Base-by-base conservation (phyloP, 805 yeast genomes). In the Tetrapisispora iriomotensis region DNA sequence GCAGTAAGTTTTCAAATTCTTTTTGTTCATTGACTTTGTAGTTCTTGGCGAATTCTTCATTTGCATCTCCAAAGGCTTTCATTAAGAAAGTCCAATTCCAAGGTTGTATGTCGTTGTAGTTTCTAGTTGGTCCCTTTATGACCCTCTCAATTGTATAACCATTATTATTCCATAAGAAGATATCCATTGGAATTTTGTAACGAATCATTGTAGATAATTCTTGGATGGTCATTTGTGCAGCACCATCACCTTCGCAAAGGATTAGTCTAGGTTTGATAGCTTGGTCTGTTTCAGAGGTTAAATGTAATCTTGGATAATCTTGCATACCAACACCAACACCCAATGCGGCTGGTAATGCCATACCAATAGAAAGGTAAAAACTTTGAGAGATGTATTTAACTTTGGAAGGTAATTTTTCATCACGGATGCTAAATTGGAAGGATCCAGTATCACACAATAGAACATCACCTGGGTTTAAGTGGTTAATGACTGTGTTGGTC, bases 211-310 rank as follows among this genome's bases (percentile, higher is more conserved):
- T 70, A 1, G 85, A 74, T 37, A 79, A 60, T 55, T 88, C 96
- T 67, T 88, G 95, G 39, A 82, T 68, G 3, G 96, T 86, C 94
- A 88, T 83, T 65, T 85, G 95, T 2, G 95, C 90, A 2, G 95
- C 79, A 54, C 96, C 96, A 58, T 88, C 96, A 41, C 96, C 96
- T 65, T 82, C 87, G 15, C 85, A 64, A 21, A 87, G 65, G 17
- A 85, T 67, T 34, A 86, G 68, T 50, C 94, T 72, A 24, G 79
- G 71, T 3, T 53, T 38, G 24, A 52, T 54, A 31, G 52, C 50
- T 14, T 8, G 13, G 6, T 20, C 15, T 6, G n/a, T 17, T 10
- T 51, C 47, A 14, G 45, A 39, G 19, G 46, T 31, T 33, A 69
- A 48, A 41, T 56, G 61, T 18, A 28, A 23, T 18, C 43, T 37